Base-by-base conservation (phyloP, 1,139 yeast species). In the Spathaspora sp. region DNA sequence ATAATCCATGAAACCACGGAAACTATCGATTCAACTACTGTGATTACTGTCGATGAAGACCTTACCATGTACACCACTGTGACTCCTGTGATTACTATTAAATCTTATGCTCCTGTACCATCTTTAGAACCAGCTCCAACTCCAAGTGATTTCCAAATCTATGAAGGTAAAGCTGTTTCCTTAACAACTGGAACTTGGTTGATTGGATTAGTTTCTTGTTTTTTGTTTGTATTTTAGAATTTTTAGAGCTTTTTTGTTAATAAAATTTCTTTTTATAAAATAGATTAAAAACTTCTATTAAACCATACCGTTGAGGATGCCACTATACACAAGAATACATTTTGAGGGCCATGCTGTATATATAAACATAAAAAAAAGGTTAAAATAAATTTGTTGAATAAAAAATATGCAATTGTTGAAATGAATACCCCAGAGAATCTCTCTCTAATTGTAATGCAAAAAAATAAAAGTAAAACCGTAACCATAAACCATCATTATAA, bases 271-370 rank as follows among this genome's bases (percentile, higher is more conserved):
- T 6, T 13, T 11, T 29, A n/a, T 29, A 7, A 29, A 18, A 24
- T 38, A 38, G 40, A 37, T 37, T 37, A 37, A 24, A n/a, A 34
- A 25, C 40, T 24, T 25, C 40, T 23, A 25, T 38, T 38, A 38
- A 38, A 60, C 60, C 65, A 62, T 62, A 56, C 67, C 67, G 67
- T 63, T 63, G 67, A 63, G 67, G 67, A 61, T 60, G 65, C 65
- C 58, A 58, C 52, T 41, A 41, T 34, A 41, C 43, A 41, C 43
- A 41, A 34, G 43, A 38, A 41, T 34, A 41, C 43, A 25, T 41
- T 41, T 29, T 41, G 38, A 45, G 17, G 29, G 20, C 40, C 29
- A 38, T 38, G 40, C 23, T 7, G 7, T 13, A 29, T n/a, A n/a
- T 24, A 38, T 13, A 37, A 24, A 20, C 4, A 24, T 20, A 37